Evolutionary conservation across 768 basidiomycete genomes (phyloP).

Genomic region (Ephemerocybe angulata): DNA sequence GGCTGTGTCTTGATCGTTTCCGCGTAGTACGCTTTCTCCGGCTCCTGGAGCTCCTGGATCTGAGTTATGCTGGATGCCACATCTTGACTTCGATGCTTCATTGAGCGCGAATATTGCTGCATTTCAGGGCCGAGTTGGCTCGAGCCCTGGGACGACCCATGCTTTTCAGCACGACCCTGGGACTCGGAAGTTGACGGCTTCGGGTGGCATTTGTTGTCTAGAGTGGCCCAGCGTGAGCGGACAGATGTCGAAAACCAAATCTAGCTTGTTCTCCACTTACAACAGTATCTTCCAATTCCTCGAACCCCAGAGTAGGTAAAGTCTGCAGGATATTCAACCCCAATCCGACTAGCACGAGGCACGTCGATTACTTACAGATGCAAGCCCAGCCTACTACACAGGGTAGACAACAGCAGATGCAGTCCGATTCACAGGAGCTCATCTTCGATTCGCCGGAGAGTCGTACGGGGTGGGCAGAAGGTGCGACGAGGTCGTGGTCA

Average conservation of each 20-base stretch:
- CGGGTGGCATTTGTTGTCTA: constrained; percentile 2
- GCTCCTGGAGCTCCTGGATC: constrained; percentile 4
- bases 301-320: background rate
- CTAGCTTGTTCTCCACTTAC: background rate
- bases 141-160: too few relatives aligned
- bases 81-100: background rate
- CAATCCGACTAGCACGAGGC: too few relatives aligned
- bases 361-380: constrained; percentile 2
- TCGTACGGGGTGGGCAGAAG: background rate
- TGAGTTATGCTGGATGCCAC: constrained; percentile 3
- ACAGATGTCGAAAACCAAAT: too few relatives aligned
- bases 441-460: background rate
- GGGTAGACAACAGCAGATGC: constrained; percentile 9
- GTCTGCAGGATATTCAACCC: background rate
- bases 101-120: background rate
- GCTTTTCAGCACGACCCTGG: too few relatives aligned
- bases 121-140: background rate
- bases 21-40: background rate
- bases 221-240: background rate
- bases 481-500: background rate
- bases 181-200: background rate
- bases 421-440: constrained; percentile 11
- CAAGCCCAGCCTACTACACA: constrained; percentile 9
- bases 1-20: background rate
- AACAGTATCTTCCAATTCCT: background rate